Base-by-base conservation (phyloP, 306 rosid genomes). In the Cicer cuneatum region DNA sequence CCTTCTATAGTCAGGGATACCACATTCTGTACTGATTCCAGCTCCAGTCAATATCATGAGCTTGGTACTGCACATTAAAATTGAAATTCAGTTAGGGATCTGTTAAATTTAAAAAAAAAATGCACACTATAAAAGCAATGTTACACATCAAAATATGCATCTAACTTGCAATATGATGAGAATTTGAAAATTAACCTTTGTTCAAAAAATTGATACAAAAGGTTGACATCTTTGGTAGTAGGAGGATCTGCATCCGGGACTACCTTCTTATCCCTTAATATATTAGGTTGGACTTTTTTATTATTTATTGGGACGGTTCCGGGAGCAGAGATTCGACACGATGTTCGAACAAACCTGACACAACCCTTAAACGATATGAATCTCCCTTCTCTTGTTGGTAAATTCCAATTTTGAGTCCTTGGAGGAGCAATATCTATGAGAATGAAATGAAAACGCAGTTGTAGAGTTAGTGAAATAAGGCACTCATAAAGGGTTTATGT, bases 1-100 rank as follows among this genome's bases (percentile, higher is more conserved):
- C 97, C 98, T 93, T 89, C 96, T 89, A 71, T 93, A 93, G 80
- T 93, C 98, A 41, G 97, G 97, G 86, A 93, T 93, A 33, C 98
- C 98, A 64, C 92, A 93, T 68, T 93, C 96, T n/a, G 98, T 93
- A 78, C 98, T 93, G 39, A 93, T 87, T 67, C 98, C 97, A 60
- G 97, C 97, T 82, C 97, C 97, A 33, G 96, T 91, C 88, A 93
- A 78, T 59, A 91, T 92, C 47, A 80, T 73, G 38, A 93, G 90
- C 74, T 80, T 93, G 66, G 78, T 85, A 79, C 98, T 93, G 85
- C 66, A 83, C 10, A 72, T 83, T 56, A 72, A 65, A 65, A 58
- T 73, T 57, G 42, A 70, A 71, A 76, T 14, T 73, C 35, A 56
- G 64, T 69, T 9, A 78, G 79, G 40, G 10, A 80, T 39, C 7